Conservation (phyloP, 306 rosid genomes). For the Prinsepia uniflora region DNA sequence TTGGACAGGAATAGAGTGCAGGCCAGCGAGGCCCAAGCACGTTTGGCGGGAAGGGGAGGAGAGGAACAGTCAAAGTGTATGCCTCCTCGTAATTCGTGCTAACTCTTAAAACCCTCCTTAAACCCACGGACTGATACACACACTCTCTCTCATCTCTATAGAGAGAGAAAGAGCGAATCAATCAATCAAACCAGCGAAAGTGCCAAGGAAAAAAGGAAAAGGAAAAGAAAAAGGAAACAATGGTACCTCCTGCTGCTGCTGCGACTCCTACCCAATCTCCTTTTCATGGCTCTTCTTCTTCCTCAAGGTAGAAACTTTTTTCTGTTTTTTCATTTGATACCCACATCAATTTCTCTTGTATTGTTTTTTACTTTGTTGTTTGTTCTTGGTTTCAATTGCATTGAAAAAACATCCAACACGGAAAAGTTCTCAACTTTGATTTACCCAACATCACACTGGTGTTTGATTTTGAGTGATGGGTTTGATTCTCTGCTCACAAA, state of each 20-base stretch:
- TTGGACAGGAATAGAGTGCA: slow-evolving; percentile 6
- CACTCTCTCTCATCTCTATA: background rate
- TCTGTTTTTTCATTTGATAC: too few species aligned
- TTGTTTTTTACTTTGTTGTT: background rate
- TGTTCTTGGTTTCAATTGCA: background rate
- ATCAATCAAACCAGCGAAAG: background rate
- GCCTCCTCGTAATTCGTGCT: slow-evolving; percentile 29
- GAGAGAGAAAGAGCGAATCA: background rate
- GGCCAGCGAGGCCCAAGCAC: slow-evolving; percentile 1
- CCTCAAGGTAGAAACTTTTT: background rate
- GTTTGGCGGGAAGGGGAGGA: slow-evolving; percentile 1
- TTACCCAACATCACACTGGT: background rate
- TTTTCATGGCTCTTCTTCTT: slow-evolving; percentile 12
- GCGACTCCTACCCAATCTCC: slow-evolving; percentile 9
- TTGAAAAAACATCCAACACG: background rate
- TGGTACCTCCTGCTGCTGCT: background rate
- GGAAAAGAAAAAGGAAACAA: background rate
- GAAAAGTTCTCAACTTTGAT: background rate
- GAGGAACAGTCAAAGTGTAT: slow-evolving; percentile 6
- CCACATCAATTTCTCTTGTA: background rate
- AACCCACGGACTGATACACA: slow-evolving; percentile 11
- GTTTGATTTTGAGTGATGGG: slow-evolving; percentile 4
- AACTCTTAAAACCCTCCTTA: slow-evolving; percentile 26
- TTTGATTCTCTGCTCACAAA: slow-evolving; percentile 11
- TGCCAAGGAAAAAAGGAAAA: too few species aligned